Conservation (phyloP, 2,329 filamentous ascomycete species). For the Sarocladium brachiariae region DNA sequence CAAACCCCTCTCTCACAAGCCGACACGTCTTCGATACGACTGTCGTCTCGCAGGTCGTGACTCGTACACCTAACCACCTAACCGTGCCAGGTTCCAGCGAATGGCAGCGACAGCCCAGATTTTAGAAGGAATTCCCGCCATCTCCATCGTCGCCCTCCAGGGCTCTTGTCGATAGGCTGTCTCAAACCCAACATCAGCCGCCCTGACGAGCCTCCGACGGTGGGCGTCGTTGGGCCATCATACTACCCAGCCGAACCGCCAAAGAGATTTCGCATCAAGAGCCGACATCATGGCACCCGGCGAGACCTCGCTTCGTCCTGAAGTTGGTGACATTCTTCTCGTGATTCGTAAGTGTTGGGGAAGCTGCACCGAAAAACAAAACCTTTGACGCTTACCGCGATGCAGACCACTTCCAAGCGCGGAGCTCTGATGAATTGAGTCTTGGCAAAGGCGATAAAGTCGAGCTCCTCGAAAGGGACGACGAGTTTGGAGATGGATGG, state of each 20-base stretch:
- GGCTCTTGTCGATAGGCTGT: background rate
- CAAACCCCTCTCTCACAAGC: constrained; percentile 2
- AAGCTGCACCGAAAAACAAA: background rate
- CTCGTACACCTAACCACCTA: background rate
- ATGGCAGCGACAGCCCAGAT: background rate
- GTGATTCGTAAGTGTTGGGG: constrained; percentile 59
- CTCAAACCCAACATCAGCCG: background rate
- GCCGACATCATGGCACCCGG: constrained; percentile 16
- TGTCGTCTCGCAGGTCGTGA: background rate
- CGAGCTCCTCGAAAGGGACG: constrained; percentile 76
- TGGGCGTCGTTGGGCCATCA: background rate
- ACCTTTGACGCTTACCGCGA: background rate
- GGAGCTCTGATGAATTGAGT: constrained; percentile 88
- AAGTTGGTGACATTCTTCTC: constrained; percentile 59
- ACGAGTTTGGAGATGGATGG: constrained; percentile 86
- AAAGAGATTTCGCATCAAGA: background rate
- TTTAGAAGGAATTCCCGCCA: background rate
- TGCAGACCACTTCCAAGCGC: constrained; percentile 82
- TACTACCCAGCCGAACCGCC: background rate
- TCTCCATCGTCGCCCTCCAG: background rate
- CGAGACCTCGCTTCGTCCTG: constrained; percentile 39
- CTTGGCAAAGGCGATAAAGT: constrained; percentile 79
- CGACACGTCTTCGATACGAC: constrained; percentile 7
- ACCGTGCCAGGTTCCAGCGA: background rate
- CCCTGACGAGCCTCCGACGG: background rate